Percentiles rank a stretch among this genome's conserved stretches.
Evolutionary conservation across 495 filamentous ascomycete genomes (phyloP).

Genomic region (Xylaria longipes): DNA sequence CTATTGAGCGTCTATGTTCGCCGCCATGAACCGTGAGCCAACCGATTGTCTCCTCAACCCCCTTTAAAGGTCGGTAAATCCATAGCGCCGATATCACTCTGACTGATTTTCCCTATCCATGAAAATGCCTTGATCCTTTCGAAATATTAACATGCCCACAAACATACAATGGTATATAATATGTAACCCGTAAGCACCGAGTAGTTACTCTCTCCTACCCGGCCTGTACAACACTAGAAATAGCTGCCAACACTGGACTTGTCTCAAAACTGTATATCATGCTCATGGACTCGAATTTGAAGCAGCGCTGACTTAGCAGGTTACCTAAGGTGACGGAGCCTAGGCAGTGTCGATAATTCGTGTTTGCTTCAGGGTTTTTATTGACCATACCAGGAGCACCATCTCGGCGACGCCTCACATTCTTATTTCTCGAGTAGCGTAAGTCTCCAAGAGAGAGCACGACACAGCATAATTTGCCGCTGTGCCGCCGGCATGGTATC

Average conservation of each 20-base stretch:
- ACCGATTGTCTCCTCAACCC: slow-evolving; percentile 17
- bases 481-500: background rate
- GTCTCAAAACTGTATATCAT: slow-evolving; percentile 10
- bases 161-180: slow-evolving; percentile 31
- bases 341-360: background rate
- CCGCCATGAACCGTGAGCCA: slow-evolving; percentile 16
- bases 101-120: slow-evolving; percentile 30
- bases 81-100: slow-evolving; percentile 28
- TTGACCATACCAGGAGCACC: background rate
- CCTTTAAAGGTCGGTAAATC: slow-evolving; percentile 20
- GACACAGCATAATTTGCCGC: background rate
- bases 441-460: background rate
- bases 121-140: slow-evolving; percentile 29
- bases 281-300: background rate
- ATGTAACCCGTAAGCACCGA: slow-evolving; percentile 19
- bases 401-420: background rate
- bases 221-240: slow-evolving; percentile 21
- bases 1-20: slow-evolving; percentile 30
- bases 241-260: slow-evolving; percentile 11
- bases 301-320: slow-evolving; percentile 14
- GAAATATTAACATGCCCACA: slow-evolving; percentile 28
- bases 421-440: background rate
- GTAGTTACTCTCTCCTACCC: slow-evolving; percentile 10
- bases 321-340: background rate
- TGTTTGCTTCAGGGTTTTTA: background rate